Percentiles rank a stretch among this genome's conserved stretches.
Conservation (phyloP, 345 rosid genomes). For the Pelargonium nanum region DNA sequence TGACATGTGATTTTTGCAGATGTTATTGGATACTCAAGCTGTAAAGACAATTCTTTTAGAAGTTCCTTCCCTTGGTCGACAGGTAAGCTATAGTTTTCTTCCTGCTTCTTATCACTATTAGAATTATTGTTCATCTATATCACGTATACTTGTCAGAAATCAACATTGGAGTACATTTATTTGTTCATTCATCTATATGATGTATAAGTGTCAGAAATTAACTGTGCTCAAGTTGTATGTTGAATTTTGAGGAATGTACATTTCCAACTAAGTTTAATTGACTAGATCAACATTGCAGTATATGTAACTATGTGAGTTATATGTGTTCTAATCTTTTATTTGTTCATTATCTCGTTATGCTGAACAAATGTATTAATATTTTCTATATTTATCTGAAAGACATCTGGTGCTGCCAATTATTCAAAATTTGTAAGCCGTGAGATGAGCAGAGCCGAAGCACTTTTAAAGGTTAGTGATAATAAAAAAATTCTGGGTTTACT, state of each 20-base stretch:
- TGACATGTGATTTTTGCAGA: constrained; percentile 34
- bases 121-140: no score
- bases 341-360: background rate
- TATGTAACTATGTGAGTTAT: no score
- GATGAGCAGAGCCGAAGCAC: constrained; percentile 99
- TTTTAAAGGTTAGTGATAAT: constrained; percentile 65
- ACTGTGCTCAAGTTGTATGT: no score
- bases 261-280: no score
- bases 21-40: constrained; percentile 96
- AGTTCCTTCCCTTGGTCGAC: constrained; percentile 87
- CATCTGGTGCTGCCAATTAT: constrained; percentile 78
- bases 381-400: constrained; percentile 29
- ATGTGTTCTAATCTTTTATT: background rate
- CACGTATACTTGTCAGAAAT: no score
- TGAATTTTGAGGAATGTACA: no score
- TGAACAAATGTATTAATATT: background rate
- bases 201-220: no score
- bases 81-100: constrained; percentile 35
- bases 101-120: background rate
- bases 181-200: no score
- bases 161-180: no score
- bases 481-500: background rate
- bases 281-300: no score
- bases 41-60: constrained; percentile 91
- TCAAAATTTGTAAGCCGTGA: constrained; percentile 93